Percentiles rank a stretch among this genome's conserved stretches.
phyloP scores from a whole-genome alignment of 345 rosid species.

The Turritis glabra region DNA sequence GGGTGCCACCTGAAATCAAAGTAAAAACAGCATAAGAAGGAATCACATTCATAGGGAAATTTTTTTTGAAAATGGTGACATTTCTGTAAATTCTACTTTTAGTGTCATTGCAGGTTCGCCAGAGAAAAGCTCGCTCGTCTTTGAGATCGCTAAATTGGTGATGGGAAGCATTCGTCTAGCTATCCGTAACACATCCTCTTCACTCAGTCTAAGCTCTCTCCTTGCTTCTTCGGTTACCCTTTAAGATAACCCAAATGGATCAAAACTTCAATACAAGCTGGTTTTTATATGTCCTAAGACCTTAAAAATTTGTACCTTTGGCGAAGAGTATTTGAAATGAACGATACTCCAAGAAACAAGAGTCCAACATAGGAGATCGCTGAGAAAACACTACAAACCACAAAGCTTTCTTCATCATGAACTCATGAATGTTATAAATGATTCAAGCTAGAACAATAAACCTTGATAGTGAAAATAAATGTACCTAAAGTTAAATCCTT shows the following conservation, averaged over 20 bases:
- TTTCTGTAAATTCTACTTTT: constrained; percentile 47
- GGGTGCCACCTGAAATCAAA: constrained; percentile 68
- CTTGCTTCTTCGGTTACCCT: constrained; percentile 48
- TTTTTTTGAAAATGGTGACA: neutral
- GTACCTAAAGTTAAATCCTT: constrained; percentile 74
- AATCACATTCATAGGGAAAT: neutral
- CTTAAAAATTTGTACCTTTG: constrained; percentile 48
- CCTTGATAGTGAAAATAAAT: neutral
- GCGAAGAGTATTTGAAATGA: constrained; percentile 73
- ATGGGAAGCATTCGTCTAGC: constrained; percentile 75
- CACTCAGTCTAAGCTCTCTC: constrained; percentile 56
- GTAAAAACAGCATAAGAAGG: constrained; percentile 4
- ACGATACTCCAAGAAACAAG: constrained; percentile 71
- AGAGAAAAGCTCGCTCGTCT: constrained; percentile 72
- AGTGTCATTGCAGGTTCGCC: constrained; percentile 96
- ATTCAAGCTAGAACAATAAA: constrained; percentile 6
- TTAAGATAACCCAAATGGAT: constrained; percentile 20
- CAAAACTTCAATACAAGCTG: constrained; percentile 13
- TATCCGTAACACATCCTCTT: constrained; percentile 64
- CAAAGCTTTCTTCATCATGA: constrained; percentile 6
- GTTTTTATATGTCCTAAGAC: neutral
- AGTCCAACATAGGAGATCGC: constrained; percentile 76
- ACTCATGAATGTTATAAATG: neutral
- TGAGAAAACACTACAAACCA: constrained; percentile 62
- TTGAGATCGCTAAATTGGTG: constrained; percentile 70